phyloP scores from a whole-genome alignment of 495 filamentous ascomycete species.

The Mytilinidion resinicola region DNA sequence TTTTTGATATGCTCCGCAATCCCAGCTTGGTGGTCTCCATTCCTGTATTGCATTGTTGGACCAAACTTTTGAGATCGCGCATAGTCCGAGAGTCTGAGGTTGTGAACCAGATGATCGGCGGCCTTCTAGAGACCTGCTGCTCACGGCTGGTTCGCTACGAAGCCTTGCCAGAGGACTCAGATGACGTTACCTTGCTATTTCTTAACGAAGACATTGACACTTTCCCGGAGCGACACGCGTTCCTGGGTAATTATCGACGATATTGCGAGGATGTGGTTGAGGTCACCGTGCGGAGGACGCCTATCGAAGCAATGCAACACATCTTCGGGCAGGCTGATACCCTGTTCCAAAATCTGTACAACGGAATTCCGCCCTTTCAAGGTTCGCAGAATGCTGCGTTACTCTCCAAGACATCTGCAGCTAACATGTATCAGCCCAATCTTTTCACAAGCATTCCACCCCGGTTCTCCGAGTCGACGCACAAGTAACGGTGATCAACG shows the following conservation, averaged over 20 bases:
- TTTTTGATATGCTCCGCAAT: conserved; percentile 72
- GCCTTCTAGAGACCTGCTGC: conserved; percentile 74
- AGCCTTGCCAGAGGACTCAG: conserved; percentile 67
- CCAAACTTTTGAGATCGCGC: conserved; percentile 64
- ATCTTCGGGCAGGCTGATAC: conserved; percentile 72
- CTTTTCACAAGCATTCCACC: conserved; percentile 74
- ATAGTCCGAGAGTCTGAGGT: conserved; percentile 58
- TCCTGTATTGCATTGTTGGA: conserved; percentile 85
- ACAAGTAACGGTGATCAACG: conserved; percentile 82
- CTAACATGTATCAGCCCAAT: conserved; percentile 45
- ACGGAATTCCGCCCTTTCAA: conserved; percentile 59
- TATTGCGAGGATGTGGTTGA: conserved; percentile 85
- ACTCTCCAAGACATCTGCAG: not conserved
- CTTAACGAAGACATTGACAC: conserved; percentile 92
- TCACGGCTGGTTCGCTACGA: conserved; percentile 77
- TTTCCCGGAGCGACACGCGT: conserved; percentile 87
- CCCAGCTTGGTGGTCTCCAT: conserved; percentile 88
- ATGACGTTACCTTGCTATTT: conserved; percentile 72
- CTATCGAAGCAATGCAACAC: conserved; percentile 78
- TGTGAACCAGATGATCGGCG: conserved; percentile 62
- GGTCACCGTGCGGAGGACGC: conserved; percentile 67
- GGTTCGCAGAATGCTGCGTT: conserved; percentile 37
- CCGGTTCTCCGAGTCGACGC: conserved; percentile 76
- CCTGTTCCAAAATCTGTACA: conserved; percentile 68
- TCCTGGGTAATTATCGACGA: conserved; percentile 92